Percentiles rank a stretch among this genome's conserved stretches.
These are phyloP conservation scores for Cylindrotheca closterium DNA, from an alignment of 108 stramenopile genomes.

Conservation along the genomic window DNA sequence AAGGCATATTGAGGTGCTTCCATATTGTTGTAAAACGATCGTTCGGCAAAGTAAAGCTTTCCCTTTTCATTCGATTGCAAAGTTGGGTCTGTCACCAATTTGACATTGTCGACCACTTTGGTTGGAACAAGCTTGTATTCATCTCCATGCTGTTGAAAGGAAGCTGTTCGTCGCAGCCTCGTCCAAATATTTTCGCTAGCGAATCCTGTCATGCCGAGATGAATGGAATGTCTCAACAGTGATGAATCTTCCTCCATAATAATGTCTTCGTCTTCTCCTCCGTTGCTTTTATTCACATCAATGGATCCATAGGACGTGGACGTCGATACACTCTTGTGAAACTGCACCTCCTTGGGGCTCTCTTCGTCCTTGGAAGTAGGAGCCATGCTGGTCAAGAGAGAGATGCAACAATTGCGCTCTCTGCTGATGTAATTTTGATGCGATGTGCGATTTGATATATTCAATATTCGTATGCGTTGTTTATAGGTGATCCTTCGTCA, in stretches of 20 bases:
- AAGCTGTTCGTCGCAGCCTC: slow-evolving; percentile 1
- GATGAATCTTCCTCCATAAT: slow-evolving; percentile 1
- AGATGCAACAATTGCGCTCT: no score
- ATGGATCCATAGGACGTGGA: neutral
- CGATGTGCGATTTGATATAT: no score
- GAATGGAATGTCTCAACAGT: slow-evolving; percentile 1
- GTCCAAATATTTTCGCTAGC: neutral
- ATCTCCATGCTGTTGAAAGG: slow-evolving; percentile 10
- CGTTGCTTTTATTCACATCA: neutral
- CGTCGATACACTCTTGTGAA: neutral
- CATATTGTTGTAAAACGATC: slow-evolving; percentile 22
- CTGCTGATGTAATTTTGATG: no score
- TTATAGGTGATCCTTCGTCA: no score
- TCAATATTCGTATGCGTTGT: no score
- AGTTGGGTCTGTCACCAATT: slow-evolving; percentile 20
- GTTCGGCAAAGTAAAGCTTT: slow-evolving; percentile 22
- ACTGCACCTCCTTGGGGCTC: neutral
- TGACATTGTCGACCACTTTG: slow-evolving; percentile 23
- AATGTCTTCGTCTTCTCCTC: neutral
- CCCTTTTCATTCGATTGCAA: slow-evolving; percentile 14
- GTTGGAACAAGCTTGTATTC: slow-evolving; percentile 22
- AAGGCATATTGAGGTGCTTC: slow-evolving; percentile 50
- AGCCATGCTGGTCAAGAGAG: no score
- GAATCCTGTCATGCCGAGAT: slow-evolving; percentile 1
- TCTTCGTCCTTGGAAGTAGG: no score